Base-by-base conservation (phyloP, 768 basidiomycete genomes). In the Rhodotorula toruloides region DNA sequence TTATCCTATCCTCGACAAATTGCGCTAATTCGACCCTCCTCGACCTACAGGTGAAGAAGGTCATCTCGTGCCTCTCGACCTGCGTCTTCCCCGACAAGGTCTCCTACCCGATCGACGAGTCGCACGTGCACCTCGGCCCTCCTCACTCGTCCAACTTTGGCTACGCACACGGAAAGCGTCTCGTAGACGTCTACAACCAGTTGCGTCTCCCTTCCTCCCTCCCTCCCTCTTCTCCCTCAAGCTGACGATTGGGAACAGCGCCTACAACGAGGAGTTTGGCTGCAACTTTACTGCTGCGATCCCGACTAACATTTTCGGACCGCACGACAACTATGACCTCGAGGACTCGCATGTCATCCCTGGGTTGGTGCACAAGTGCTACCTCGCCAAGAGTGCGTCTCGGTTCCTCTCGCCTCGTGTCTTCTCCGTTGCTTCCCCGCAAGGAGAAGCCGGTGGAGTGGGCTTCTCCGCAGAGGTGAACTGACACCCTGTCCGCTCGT, bases 11-110 rank as follows among this genome's bases (percentile, higher is more conserved):
- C 16, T 36, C 36, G 32, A 6, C 5, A 13, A 3, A 6, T 32
- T 46, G 31, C 32, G 29, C 36, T 4, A 34, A 27, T 22, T 22
- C 34, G 21, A 6, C 43, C 53, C 0, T 32, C 42, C 9, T 42
- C 29, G 22, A 14, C 46, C 19, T 10, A 22, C 68, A 77, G 74
- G 82, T 82, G 29, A 72, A 83, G 68, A 97, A 96, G 78, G 82
- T 94, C 72, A 87, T 98, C 63, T 96, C 93, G 19, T 97, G 93
- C 76, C 84, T 97, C 44, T 96, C 93, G 16, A 97, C 94, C 47
- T 98, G 93, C 76, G 91, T 98, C 52, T 98, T 93, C 81, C 93
- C 93, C 0, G 93, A 97, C 78, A 88, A 91, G 77, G 91, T 93
- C 70, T 83, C 85, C 58, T 96, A 93, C 77, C 94, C 93, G 21